Conservation (phyloP, 2,329 filamentous ascomycete genomes). For the Emergomyces orientalis region DNA sequence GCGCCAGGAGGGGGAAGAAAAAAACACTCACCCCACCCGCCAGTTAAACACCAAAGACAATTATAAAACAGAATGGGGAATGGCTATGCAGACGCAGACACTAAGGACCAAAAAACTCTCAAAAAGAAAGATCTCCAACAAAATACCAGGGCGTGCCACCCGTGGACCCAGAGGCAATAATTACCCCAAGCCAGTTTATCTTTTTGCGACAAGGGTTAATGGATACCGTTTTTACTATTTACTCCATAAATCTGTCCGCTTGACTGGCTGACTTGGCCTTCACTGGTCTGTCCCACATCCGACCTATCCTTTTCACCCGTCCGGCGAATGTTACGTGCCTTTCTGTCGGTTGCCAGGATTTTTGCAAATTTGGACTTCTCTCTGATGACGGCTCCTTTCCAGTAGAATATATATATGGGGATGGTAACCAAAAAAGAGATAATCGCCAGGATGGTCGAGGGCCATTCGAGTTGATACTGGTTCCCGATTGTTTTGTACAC, state of each 20-base stretch:
- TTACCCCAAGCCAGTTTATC: not conserved
- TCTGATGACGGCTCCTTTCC: slow-evolving; percentile 50
- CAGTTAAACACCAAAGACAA: not conserved
- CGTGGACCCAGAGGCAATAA: not conserved
- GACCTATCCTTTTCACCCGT: not conserved
- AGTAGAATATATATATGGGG: slow-evolving; percentile 59
- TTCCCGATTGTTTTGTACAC: slow-evolving; percentile 43
- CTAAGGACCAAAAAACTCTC: not conserved
- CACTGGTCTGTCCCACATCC: not conserved
- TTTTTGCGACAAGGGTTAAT: too few relatives aligned
- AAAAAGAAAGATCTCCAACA: not conserved
- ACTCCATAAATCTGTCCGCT: not conserved
- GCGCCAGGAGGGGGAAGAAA: not conserved
- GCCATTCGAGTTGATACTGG: slow-evolving; percentile 45
- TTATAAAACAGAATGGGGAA: not conserved
- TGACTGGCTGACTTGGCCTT: not conserved
- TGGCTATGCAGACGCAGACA: not conserved
- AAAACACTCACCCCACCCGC: not conserved
- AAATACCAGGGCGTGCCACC: too few relatives aligned
- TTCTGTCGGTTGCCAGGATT: slow-evolving; percentile 42
- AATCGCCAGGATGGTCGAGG: slow-evolving; percentile 51
- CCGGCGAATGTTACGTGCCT: slow-evolving; percentile 17
- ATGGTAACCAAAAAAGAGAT: slow-evolving; percentile 53
- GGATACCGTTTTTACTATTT: not conserved
- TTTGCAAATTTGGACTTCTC: slow-evolving; percentile 55